Evolutionary conservation across 305 asterid genomes (phyloP).

Genomic region (Fraxinus floribunda): DNA sequence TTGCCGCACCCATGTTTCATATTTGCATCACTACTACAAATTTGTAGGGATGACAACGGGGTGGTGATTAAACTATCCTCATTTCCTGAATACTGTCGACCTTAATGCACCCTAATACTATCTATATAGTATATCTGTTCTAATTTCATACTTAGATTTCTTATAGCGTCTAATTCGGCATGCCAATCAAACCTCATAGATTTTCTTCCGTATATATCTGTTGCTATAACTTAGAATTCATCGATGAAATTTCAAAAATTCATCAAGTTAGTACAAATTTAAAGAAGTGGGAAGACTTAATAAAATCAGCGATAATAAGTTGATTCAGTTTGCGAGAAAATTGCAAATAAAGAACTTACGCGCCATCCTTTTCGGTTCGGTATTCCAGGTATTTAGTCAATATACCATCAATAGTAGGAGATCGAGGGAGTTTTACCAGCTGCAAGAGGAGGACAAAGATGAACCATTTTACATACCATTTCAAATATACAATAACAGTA

Average conservation of each 20-base stretch:
- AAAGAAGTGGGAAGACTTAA: neutral
- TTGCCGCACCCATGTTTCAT: too few species aligned
- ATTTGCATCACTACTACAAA: neutral
- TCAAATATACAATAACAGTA: neutral
- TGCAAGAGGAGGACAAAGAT: conserved; percentile 40
- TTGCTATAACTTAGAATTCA: neutral
- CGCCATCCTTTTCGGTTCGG: conserved; percentile 76
- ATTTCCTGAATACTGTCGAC: neutral
- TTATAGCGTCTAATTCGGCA: too few species aligned
- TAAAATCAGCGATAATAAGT: neutral
- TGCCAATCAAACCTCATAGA: neutral
- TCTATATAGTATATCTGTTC: neutral
- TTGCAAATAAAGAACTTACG: conserved; percentile 48
- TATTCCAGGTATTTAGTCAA: conserved; percentile 72
- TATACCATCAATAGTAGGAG: conserved; percentile 79
- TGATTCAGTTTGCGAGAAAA: conserved; percentile 14
- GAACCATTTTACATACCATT: conserved; percentile 7
- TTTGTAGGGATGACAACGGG: neutral
- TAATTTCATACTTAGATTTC: neutral
- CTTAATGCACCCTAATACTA: neutral
- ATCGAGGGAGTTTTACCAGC: conserved; percentile 94
- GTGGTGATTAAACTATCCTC: neutral
- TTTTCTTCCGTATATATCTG: neutral
- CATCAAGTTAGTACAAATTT: conserved; percentile 13
- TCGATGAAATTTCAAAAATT: neutral